Conservation (phyloP, 2,329 filamentous ascomycete species). For the Fusarium subglutinans region DNA sequence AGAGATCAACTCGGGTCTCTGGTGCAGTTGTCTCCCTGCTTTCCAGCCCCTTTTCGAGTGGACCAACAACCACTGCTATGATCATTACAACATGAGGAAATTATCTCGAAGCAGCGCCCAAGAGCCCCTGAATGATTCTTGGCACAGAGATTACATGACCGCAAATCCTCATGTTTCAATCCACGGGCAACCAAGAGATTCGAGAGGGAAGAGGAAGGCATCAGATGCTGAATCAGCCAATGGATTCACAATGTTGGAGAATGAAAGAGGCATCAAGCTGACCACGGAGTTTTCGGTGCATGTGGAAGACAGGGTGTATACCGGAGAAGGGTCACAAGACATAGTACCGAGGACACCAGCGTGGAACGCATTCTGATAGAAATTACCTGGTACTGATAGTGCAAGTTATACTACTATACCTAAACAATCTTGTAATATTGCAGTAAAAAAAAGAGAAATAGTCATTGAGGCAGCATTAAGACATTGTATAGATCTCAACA, state of each 20-base stretch:
- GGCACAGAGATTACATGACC: constrained; percentile 19
- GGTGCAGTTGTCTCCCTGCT: constrained; percentile 53
- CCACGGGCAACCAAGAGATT: neutral
- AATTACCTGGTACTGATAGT: neutral
- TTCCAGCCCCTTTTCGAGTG: constrained; percentile 50
- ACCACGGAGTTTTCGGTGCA: constrained; percentile 35
- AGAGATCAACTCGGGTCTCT: constrained; percentile 55
- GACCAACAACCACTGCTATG: constrained; percentile 9
- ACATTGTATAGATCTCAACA: neutral
- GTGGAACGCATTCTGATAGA: constrained; percentile 31
- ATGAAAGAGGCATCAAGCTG: constrained; percentile 29
- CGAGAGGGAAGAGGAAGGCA: neutral
- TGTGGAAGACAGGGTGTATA: constrained; percentile 28
- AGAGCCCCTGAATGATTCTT: constrained; percentile 15
- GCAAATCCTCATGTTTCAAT: constrained; percentile 17
- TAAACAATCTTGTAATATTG: neutral
- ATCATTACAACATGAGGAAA: constrained; percentile 33
- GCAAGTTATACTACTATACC: neutral
- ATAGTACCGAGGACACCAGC: constrained; percentile 26
- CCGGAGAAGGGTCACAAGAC: constrained; percentile 15
- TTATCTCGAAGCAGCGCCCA: constrained; percentile 26
- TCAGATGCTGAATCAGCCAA: constrained; percentile 22
- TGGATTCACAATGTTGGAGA: constrained; percentile 23
- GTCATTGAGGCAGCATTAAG: neutral
- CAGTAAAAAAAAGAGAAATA: neutral